Conservation (phyloP, 768 basidiomycete genomes). For the Russula virescens region DNA sequence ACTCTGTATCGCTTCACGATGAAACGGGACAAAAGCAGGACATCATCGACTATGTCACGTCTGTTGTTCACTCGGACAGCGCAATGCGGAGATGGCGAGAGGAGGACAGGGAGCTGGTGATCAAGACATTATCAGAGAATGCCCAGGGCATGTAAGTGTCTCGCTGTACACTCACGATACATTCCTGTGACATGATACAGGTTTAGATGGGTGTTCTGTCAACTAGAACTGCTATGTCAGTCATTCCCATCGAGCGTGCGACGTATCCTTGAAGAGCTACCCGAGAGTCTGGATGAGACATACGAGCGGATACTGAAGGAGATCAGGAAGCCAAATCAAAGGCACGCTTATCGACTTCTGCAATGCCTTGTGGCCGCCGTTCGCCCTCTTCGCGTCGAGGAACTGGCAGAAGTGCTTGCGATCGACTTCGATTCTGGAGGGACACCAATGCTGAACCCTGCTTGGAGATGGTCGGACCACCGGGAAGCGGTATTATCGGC, state of each 20-base stretch:
- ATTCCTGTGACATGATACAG: background rate
- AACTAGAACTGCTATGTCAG: background rate
- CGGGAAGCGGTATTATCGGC: background rate
- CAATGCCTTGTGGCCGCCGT: background rate
- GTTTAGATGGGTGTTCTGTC: conserved; percentile 8
- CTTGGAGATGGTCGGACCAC: background rate
- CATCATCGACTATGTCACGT: background rate
- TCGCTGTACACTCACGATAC: background rate
- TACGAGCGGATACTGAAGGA: background rate
- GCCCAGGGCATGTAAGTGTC: conserved; percentile 1
- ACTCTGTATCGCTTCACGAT: background rate
- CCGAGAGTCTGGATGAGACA: background rate
- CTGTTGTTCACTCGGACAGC: conserved; percentile 1
- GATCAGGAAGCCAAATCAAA: background rate
- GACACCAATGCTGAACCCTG: background rate
- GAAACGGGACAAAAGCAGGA: conserved; percentile 3
- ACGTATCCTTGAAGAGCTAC: background rate
- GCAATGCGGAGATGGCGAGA: background rate
- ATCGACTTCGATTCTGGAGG: background rate
- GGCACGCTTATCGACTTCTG: background rate
- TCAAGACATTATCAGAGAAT: conserved; percentile 4
- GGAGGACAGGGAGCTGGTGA: conserved; percentile 1
- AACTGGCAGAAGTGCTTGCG: background rate
- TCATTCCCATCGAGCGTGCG: background rate
- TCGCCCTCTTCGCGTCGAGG: background rate